Conservation (phyloP, 345 rosid species). For the Hibiscus tridactylites region DNA sequence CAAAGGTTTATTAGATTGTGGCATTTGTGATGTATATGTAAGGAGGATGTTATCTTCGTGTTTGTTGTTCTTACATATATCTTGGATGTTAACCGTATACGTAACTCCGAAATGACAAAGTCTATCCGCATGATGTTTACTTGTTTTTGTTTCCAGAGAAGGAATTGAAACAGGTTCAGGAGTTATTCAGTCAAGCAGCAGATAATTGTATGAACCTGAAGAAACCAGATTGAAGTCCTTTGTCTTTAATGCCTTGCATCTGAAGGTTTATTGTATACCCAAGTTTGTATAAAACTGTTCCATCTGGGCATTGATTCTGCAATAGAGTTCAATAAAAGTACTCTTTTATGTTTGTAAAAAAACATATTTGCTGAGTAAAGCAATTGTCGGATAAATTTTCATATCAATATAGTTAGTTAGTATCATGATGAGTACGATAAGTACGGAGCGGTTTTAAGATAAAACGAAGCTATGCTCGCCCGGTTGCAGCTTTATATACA, state of each 20-base stretch:
- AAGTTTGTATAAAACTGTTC: neutral
- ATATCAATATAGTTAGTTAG: no score
- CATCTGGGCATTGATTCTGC: neutral
- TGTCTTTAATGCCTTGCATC: neutral
- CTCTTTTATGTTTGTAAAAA: neutral
- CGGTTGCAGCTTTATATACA: no score
- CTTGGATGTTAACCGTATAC: neutral
- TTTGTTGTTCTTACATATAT: neutral
- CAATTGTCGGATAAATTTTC: neutral
- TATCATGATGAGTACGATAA: no score
- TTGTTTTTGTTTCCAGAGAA: slow-evolving; percentile 43
- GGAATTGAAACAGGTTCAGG: slow-evolving; percentile 78
- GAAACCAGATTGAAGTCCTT: slow-evolving; percentile 48
- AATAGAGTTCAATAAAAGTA: neutral
- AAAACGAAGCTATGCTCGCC: no score
- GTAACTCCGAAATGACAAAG: neutral
- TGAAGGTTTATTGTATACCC: neutral
- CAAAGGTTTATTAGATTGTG: neutral
- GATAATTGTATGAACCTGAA: slow-evolving; percentile 82
- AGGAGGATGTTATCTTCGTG: neutral
- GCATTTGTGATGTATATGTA: neutral
- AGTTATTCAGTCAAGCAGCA: slow-evolving; percentile 67
- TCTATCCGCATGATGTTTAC: neutral
- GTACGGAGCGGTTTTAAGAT: no score
- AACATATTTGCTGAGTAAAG: neutral